Percentiles rank a stretch among this genome's conserved stretches.
phyloP scores from a whole-genome alignment of 495 filamentous ascomycete species.

The Entonaema liquescens region DNA sequence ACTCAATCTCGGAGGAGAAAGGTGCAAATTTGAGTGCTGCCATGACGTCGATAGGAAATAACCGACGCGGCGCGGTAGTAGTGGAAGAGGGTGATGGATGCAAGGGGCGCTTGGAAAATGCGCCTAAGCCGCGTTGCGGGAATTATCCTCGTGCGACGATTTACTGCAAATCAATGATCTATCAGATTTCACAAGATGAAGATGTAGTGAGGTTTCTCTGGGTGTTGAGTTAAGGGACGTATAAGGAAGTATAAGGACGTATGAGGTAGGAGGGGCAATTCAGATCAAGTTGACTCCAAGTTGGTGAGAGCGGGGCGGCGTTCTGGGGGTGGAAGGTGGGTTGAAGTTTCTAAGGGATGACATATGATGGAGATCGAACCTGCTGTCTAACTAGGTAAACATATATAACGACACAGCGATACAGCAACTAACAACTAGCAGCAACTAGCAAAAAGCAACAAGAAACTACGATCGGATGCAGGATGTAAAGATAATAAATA shows the following conservation, averaged over 20 bases:
- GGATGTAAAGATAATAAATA: constrained; percentile 5
- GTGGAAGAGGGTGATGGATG: neutral
- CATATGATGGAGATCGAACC: constrained; percentile 19
- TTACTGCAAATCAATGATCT: constrained; percentile 8
- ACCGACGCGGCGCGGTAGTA: neutral
- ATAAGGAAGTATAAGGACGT: neutral
- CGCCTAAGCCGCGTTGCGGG: neutral
- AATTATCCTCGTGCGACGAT: neutral
- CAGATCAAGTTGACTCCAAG: constrained; percentile 7
- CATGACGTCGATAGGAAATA: constrained; percentile 35
- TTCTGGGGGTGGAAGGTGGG: constrained; percentile 4
- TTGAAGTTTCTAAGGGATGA: constrained; percentile 24
- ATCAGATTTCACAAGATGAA: constrained; percentile 9
- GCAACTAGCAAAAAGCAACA: neutral
- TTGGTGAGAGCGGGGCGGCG: constrained; percentile 31
- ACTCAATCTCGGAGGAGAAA: constrained; percentile 91
- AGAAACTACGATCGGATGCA: neutral
- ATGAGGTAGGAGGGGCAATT: constrained; percentile 30
- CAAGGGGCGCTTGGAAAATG: constrained; percentile 1
- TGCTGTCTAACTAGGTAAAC: too few species aligned
- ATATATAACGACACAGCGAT: too few species aligned
- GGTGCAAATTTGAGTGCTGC: constrained; percentile 71
- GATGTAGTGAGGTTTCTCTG: constrained; percentile 1
- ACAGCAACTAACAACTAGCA: neutral
- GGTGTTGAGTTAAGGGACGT: constrained; percentile 9